Conservation (phyloP, 257 asterid species). For the Scutellaria barbata region DNA sequence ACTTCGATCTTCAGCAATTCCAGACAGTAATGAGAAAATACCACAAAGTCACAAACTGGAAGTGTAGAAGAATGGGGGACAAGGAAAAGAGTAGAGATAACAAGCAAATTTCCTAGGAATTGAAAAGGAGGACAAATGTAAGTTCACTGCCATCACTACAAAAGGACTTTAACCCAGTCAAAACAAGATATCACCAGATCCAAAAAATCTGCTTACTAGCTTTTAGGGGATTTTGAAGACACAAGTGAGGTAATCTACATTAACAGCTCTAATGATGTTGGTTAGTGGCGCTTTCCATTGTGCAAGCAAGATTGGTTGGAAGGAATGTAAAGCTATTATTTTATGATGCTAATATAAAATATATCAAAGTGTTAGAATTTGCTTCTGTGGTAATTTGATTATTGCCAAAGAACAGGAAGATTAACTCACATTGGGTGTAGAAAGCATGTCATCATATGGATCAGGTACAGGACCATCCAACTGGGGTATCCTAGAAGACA, state of each 20-base stretch:
- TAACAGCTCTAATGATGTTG: conserved; percentile 3
- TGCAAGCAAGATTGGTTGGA: too few relatives aligned
- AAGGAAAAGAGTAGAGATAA: neutral
- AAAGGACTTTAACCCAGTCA: neutral
- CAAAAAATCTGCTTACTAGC: conserved; percentile 4
- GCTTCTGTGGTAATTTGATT: neutral
- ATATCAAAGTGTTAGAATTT: neutral
- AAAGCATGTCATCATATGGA: conserved; percentile 76
- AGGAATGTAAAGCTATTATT: conserved; percentile 12
- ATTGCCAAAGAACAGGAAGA: conserved; percentile 26
- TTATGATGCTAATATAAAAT: neutral
- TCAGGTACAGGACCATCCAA: conserved; percentile 82
- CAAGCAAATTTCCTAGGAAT: neutral
- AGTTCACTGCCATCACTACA: conserved; percentile 9
- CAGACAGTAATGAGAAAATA: neutral
- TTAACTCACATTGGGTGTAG: conserved; percentile 79
- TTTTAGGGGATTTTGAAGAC: conserved; percentile 16
- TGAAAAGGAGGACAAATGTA: neutral
- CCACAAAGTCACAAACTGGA: conserved; percentile 10
- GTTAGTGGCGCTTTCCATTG: too few relatives aligned
- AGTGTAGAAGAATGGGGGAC: neutral
- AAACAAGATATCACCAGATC: conserved; percentile 28
- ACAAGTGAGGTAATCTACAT: neutral
- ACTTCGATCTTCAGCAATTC: conserved; percentile 7
- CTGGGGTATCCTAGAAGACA: conserved; percentile 59